Percentiles rank a stretch among this genome's conserved stretches.
These are phyloP conservation scores for Aspergillus fischeri DNA, from an alignment of 2,329 filamentous ascomycete species.

Conservation along the genomic window DNA sequence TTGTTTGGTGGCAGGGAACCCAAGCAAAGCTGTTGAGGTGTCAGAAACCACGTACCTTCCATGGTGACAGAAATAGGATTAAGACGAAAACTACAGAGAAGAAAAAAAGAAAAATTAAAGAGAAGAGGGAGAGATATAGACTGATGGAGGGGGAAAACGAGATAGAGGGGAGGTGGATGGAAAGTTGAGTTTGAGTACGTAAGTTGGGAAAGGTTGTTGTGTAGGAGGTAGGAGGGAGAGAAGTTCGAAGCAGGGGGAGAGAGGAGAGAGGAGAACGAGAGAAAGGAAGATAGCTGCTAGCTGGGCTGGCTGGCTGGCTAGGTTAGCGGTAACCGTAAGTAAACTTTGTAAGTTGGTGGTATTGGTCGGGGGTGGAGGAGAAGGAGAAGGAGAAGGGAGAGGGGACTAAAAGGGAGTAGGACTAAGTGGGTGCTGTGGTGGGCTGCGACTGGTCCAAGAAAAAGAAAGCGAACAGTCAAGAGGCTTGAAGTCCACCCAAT, in stretches of 20 bases:
- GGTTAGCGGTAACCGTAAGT: not conserved
- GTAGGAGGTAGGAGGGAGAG: constrained; percentile 24
- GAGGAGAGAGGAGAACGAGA: constrained; percentile 3
- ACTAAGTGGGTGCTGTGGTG: not conserved
- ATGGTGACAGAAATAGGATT: constrained; percentile 47
- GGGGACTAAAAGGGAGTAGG: not conserved
- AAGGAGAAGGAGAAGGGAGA: not conserved
- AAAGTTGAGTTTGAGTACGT: constrained; percentile 22
- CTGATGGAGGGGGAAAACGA: constrained; percentile 32
- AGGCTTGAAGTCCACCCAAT: too few relatives aligned
- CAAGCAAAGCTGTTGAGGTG: constrained; percentile 26
- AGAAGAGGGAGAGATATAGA: constrained; percentile 25
- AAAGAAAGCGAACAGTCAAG: too few relatives aligned
- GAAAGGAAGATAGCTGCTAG: constrained; percentile 15
- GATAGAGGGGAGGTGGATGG: constrained; percentile 37
- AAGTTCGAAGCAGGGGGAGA: constrained; percentile 10
- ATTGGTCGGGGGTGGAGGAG: constrained; percentile 16
- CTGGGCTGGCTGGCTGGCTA: not conserved
- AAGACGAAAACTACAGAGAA: constrained; percentile 25
- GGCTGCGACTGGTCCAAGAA: too few relatives aligned
- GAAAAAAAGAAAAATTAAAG: constrained; percentile 28
- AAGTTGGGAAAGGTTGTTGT: not conserved
- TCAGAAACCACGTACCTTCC: constrained; percentile 57
- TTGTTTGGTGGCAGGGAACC: not conserved
- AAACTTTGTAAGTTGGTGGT: not conserved